Evolutionary conservation across 441 rosid genomes (phyloP).

Genomic region (Jatropha podagrica): DNA sequence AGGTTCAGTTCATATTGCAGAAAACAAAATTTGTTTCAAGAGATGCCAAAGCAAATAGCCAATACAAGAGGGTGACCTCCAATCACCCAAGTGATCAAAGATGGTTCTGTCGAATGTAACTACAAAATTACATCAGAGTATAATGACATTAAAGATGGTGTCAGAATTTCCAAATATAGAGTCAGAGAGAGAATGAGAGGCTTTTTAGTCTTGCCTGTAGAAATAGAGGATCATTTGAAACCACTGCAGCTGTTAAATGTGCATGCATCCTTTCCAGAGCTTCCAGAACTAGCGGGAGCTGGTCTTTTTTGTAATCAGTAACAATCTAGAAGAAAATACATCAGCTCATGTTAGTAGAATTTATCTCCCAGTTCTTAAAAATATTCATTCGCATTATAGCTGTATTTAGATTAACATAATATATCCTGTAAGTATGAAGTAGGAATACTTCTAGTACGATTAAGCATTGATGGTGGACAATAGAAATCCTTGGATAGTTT

Average conservation of each 20-base stretch:
- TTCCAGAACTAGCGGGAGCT: constrained; percentile 73
- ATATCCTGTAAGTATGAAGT: background rate
- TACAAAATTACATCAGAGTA: background rate
- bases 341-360: background rate
- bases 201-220: constrained; percentile 55
- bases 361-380: background rate
- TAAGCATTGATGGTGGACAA: background rate
- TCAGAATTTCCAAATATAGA: background rate
- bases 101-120: background rate
- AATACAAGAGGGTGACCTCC: background rate
- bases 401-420: no score
- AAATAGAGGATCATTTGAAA: constrained; percentile 84
- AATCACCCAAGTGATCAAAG: background rate
- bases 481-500: background rate
- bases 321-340: constrained; percentile 48
- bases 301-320: constrained; percentile 75
- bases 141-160: background rate
- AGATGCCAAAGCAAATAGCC: background rate
- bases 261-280: constrained; percentile 94
- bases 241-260: constrained; percentile 93
- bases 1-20: background rate
- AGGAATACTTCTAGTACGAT: background rate
- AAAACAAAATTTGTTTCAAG: background rate
- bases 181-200: background rate
- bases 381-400: background rate